Base-by-base conservation (phyloP, 495 filamentous ascomycete species). In the Penicillium roqueforti region DNA sequence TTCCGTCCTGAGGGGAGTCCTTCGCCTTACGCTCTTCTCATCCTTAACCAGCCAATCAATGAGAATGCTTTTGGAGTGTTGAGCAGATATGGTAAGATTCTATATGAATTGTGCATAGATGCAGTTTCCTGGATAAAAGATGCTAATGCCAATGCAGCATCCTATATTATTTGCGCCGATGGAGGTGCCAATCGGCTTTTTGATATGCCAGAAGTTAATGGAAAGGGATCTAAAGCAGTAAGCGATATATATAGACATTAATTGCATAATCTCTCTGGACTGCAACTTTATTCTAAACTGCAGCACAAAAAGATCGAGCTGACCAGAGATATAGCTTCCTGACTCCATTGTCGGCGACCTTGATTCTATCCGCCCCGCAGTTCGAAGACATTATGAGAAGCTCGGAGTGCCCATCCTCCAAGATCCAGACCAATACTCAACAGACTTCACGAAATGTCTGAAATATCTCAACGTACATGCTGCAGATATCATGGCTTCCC, bases 121-220 rank as follows among this genome's bases (percentile, higher is more conserved):
- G 23, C 2, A 25, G 25, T 22, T 14, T 14, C 16, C 5, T 45
- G 29, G 38, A 45, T 5, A 32, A 52, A 6, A 28, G 22, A 14
- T 51, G 14, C 29, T 58, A 53, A 56, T 34, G 1, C 18, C 29
- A 10, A 9, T 50, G 54, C 44, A 88, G 84, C 85, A 43, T 67
- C 66, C 18, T 73, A 78, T 34, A 80, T 75, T 6, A 70, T 96
- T 45, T 93, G 88, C 58, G 93, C 90, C 23, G 93, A 98, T 75
- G 93, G 93, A 32, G 93, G 89, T 22, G 91, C 91, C 40, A 97
- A 98, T 69, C 76, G 79, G 11, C 76, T 96, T 29, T 83, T 86
- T 56, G 83, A 91, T 28, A 62, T 70, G 61, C 63, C 70, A 57
- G 67, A 70, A 58, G 46, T 31, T 7, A 59, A 56, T 13, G 65